A percentile compares a stretch with the other conserved stretches of the same genome.
These are phyloP conservation scores for Anisodus tanguticus DNA, from an alignment of 257 asterid genomes.

Conservation along the genomic window DNA sequence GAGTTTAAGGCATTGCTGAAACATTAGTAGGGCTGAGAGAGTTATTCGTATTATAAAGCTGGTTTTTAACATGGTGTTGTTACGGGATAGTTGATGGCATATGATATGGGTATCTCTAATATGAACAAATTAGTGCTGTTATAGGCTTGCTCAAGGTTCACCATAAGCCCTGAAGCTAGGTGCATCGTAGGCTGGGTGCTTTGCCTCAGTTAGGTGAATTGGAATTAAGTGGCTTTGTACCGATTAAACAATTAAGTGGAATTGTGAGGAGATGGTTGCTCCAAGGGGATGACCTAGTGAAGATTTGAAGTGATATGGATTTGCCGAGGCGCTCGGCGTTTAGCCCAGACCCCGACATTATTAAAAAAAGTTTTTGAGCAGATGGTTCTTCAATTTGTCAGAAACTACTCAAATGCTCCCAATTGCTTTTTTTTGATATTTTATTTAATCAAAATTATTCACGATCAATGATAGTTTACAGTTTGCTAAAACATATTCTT, in stretches of 20 bases:
- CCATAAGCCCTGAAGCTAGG: neutral
- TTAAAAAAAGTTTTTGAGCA: neutral
- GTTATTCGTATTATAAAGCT: no score
- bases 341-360: neutral
- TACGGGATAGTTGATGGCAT: neutral
- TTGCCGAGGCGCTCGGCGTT: neutral
- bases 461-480: neutral
- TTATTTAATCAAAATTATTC: neutral
- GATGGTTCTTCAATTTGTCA: neutral
- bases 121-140: neutral
- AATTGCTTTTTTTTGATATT: neutral
- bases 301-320: neutral
- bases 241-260: neutral
- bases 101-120: neutral
- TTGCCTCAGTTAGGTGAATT: neutral
- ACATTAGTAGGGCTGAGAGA: no score
- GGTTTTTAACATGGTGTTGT: neutral
- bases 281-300: neutral
- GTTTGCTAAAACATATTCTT: no score
- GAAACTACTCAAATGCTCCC: neutral
- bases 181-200: neutral
- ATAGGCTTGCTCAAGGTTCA: neutral
- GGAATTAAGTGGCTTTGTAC: neutral
- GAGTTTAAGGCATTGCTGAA: no score
- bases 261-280: conserved; percentile 9